phyloP scores from a whole-genome alignment of 2,329 filamentous ascomycete genomes.

The Cadophora sp. region DNA sequence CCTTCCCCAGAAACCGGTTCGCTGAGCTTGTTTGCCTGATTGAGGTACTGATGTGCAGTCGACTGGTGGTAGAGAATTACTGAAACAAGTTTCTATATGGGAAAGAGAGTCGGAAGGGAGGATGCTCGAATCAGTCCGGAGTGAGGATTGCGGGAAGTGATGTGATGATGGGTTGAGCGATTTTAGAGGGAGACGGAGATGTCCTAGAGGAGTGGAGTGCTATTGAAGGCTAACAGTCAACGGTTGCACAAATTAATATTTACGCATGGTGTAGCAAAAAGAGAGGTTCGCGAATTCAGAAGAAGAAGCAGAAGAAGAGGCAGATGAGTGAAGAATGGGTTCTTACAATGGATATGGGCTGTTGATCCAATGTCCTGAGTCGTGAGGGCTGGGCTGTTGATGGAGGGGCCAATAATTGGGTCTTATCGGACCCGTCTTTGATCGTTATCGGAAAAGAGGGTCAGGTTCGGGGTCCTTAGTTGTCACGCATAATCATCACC shows the following conservation, averaged over 20 bases:
- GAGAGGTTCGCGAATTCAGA: background rate
- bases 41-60: background rate
- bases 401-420: conserved; percentile 1
- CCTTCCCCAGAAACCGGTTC: background rate
- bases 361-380: background rate
- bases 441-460: conserved; percentile 14
- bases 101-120: background rate
- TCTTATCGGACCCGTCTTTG: background rate
- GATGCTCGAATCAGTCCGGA: background rate
- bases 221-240: conserved; percentile 7
- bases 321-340: background rate
- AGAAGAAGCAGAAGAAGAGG: background rate
- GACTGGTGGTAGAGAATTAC: background rate
- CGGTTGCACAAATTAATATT: background rate
- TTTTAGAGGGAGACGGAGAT: background rate
- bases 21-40: conserved; percentile 1
- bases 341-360: conserved; percentile 1
- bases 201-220: background rate
- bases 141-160: background rate
- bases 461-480: conserved; percentile 1
- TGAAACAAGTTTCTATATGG: background rate
- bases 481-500: conserved; percentile 16
- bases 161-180: background rate
- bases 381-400: background rate
- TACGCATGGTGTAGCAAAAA: background rate